A percentile compares a stretch with the other conserved stretches of the same genome.
Conservation (phyloP, 805 yeast genomes). For the Ogataea nitratoaversa region DNA sequence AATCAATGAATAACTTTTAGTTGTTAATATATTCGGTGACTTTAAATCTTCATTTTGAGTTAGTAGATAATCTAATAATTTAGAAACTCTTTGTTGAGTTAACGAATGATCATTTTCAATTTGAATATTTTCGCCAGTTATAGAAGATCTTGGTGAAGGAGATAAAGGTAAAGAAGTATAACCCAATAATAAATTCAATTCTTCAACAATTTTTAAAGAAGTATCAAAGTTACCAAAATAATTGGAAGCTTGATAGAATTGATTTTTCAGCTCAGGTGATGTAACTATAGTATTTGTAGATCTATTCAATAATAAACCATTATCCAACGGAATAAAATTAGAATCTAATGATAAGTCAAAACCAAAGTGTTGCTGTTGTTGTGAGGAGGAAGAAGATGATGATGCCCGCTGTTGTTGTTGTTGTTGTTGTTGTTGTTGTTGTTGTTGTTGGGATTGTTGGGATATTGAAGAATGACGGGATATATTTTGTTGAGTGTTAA, state of each 20-base stretch:
- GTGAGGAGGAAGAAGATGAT: not conserved
- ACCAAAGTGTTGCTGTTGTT: not conserved
- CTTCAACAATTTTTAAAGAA: conserved; percentile 36
- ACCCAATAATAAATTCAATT: conserved; percentile 29
- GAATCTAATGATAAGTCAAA: conserved; percentile 6
- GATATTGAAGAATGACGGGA: not conserved
- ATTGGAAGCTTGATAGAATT: conserved; percentile 43
- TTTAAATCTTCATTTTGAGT: conserved; percentile 43
- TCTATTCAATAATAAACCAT: conserved; percentile 56
- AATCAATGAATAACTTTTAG: conserved; percentile 34
- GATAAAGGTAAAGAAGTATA: conserved; percentile 1
- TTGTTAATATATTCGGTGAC: conserved; percentile 27
- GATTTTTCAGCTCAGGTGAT: conserved; percentile 48
- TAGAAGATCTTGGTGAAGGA: conserved; percentile 18
- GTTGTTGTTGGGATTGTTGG: not conserved
- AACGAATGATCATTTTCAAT: conserved; percentile 3
- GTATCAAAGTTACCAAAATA: conserved; percentile 50
- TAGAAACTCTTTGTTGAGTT: conserved; percentile 21
- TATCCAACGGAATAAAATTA: conserved; percentile 41
- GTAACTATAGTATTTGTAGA: conserved; percentile 49
- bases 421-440: not conserved
- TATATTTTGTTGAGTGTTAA: not conserved
- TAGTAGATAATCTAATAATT: conserved; percentile 36
- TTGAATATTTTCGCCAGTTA: conserved; percentile 7
- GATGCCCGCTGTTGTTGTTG: conserved; percentile 8